A percentile compares a stretch with the other conserved stretches of the same genome.
Conservation (phyloP, 139 green algal genomes). For the Dunaliella sp. region DNA sequence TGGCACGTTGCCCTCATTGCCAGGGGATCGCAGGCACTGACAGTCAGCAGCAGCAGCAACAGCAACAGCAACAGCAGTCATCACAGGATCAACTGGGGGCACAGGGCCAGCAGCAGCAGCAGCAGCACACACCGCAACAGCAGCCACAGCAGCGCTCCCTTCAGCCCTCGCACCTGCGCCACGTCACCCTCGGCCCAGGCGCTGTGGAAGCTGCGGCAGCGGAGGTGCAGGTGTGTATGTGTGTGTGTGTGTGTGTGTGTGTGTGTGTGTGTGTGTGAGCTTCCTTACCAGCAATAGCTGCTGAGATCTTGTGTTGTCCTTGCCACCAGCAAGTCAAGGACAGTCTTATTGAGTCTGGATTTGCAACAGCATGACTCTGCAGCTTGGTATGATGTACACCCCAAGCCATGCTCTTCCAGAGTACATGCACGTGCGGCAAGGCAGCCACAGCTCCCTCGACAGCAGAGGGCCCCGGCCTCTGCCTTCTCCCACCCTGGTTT, state of each 20-base stretch:
- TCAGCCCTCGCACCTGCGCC: neutral
- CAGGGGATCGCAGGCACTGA: no score
- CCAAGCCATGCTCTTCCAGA: neutral
- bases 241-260: neutral
- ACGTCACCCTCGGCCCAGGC: slow-evolving; percentile 15
- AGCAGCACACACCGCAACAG: neutral
- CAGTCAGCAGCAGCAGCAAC: neutral
- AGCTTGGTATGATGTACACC: neutral
- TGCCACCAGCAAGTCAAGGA: no score
- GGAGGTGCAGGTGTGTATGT: neutral
- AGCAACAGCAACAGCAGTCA: neutral
- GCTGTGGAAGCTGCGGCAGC: slow-evolving; percentile 8
- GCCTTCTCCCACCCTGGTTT: slow-evolving; percentile 17
- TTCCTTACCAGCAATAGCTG: no score
- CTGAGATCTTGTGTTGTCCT: no score
- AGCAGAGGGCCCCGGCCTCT: neutral
- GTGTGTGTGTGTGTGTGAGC: neutral
- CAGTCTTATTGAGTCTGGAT: no score
- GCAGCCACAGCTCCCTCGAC: neutral
- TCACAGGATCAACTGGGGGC: neutral
- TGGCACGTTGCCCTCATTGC: no score
- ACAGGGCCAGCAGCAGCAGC: neutral
- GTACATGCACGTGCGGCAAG: neutral
- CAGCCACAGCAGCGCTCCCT: neutral
- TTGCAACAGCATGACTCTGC: no score